Conservation (phyloP, 169 alveolate species). For the Cryptosporidium sp. region DNA sequence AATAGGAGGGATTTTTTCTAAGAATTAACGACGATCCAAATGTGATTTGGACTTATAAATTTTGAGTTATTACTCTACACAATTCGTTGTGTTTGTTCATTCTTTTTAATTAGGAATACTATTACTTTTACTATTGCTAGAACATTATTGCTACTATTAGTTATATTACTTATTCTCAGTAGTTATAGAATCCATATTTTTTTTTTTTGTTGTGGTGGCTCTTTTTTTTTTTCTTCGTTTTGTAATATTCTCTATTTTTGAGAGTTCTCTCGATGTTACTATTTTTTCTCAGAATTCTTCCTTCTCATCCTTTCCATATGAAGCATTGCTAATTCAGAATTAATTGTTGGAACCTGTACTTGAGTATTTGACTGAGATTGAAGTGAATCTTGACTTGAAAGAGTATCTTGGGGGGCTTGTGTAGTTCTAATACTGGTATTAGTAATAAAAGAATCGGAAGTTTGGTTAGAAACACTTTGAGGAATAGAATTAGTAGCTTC, state of each 20-base stretch:
- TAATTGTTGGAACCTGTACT: slow-evolving; percentile 34
- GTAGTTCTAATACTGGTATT: not conserved
- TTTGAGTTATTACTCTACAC: not conserved
- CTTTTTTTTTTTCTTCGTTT: not conserved
- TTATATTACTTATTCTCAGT: no score
- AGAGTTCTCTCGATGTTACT: no score
- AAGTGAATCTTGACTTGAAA: not conserved
- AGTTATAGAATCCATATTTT: no score
- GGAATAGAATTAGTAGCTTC: not conserved
- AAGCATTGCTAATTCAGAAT: slow-evolving; percentile 63
- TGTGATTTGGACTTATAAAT: not conserved
- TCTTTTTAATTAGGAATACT: not conserved
- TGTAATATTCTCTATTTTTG: no score
- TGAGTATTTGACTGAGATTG: not conserved
- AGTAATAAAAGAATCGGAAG: not conserved
- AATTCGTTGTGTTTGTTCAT: not conserved
- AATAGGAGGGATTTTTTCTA: no score
- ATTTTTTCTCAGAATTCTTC: slow-evolving; percentile 40
- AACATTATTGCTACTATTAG: not conserved
- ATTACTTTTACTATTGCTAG: not conserved
- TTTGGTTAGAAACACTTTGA: not conserved
- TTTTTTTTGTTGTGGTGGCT: not conserved
- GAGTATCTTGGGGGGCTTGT: not conserved
- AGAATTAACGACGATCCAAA: not conserved
- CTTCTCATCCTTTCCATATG: slow-evolving; percentile 74